Percentiles rank a stretch among this genome's conserved stretches.
phyloP scores from a whole-genome alignment of 2,329 filamentous ascomycete genomes.

The Fusarium sp. region DNA sequence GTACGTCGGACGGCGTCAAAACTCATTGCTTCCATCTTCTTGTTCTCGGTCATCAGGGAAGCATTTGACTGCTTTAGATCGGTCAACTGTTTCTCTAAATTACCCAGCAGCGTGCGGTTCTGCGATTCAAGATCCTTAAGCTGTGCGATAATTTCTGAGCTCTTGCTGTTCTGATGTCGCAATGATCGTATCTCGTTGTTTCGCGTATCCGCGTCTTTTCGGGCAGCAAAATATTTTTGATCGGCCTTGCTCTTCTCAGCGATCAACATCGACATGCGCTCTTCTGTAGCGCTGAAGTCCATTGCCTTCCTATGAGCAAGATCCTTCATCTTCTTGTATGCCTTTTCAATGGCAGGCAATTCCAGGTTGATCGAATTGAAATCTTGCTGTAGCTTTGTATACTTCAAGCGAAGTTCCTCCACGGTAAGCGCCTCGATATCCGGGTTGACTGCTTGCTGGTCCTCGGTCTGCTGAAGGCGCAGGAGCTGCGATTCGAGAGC shows the following conservation, averaged over 20 bases:
- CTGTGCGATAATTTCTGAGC: conserved; percentile 91
- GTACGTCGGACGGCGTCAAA: conserved; percentile 75
- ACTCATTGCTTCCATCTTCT: conserved; percentile 76
- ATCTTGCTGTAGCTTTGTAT: conserved; percentile 79
- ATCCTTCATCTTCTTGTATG: conserved; percentile 88
- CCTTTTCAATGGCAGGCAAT: conserved; percentile 86
- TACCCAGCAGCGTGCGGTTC: conserved; percentile 79
- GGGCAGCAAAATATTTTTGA: conserved; percentile 96
- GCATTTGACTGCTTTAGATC: conserved; percentile 84
- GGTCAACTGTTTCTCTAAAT: conserved; percentile 89
- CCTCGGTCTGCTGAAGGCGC: conserved; percentile 68
- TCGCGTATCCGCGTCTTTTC: conserved; percentile 90
- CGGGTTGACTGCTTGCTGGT: conserved; percentile 58
- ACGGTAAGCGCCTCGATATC: conserved; percentile 68
- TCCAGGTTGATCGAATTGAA: conserved; percentile 88
- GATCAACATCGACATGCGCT: conserved; percentile 76
- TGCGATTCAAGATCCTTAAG: conserved; percentile 90
- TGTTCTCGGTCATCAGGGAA: conserved; percentile 76
- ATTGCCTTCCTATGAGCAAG: conserved; percentile 88
- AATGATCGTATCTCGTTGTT: conserved; percentile 83
- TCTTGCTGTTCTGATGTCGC: conserved; percentile 86
- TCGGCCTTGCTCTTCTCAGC: conserved; percentile 97
- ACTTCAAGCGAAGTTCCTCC: conserved; percentile 79
- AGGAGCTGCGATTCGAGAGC: conserved; percentile 86
- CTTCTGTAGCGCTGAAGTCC: conserved; percentile 80